Conservation (phyloP, 176 grass and related monocot species). For the Ananas comosus region DNA sequence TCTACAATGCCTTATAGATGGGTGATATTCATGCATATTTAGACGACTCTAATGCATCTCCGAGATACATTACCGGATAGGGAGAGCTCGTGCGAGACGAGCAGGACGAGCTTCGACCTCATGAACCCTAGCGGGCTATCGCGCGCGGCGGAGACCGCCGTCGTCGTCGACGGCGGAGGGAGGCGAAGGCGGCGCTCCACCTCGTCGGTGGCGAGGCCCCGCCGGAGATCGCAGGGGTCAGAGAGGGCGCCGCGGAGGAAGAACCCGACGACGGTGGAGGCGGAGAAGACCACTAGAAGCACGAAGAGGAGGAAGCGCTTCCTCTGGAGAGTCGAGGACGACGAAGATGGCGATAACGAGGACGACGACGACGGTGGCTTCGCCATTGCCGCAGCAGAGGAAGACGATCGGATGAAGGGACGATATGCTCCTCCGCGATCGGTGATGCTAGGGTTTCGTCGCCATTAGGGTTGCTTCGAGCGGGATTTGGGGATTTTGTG, state of each 20-base stretch:
- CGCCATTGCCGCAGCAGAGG: slow-evolving; percentile 20
- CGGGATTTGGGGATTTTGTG: too few relatives aligned
- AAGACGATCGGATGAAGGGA: slow-evolving; percentile 3
- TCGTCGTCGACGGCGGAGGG: neutral
- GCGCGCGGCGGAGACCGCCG: neutral
- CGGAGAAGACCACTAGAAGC: slow-evolving; percentile 30
- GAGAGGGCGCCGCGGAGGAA: slow-evolving; percentile 41
- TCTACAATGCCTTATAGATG: too few relatives aligned
- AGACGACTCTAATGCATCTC: neutral
- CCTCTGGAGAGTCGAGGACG: slow-evolving; percentile 5
- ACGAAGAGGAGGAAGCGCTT: slow-evolving; percentile 40
- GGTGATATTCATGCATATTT: too few relatives aligned
- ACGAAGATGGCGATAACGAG: slow-evolving; percentile 3
- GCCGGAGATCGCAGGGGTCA: slow-evolving; percentile 24
- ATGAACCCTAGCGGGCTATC: slow-evolving; percentile 56
- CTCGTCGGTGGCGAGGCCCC: neutral
- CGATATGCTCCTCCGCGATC: neutral
- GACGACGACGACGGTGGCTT: slow-evolving; percentile 19
- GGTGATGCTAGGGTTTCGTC: neutral
- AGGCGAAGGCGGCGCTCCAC: neutral
- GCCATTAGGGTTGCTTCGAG: neutral
- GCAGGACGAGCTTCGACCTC: slow-evolving; percentile 69
- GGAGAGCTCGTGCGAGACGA: slow-evolving; percentile 90
- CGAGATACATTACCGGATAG: slow-evolving; percentile 56
- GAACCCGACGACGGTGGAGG: slow-evolving; percentile 37